Base-by-base conservation (phyloP, 306 rosid genomes). In the Vigna hirtella region DNA sequence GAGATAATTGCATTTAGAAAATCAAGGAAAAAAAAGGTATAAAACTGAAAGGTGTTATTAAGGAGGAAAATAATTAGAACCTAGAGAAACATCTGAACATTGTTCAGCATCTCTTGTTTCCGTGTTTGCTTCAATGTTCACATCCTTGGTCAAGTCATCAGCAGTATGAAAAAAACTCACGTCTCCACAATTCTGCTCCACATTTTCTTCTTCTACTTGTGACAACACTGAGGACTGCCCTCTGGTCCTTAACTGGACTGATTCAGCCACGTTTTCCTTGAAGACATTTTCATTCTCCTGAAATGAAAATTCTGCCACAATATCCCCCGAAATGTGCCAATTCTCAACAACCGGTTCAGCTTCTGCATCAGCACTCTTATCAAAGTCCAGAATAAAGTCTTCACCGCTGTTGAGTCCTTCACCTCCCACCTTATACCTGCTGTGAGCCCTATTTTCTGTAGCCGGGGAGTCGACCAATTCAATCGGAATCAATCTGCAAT, bases 311-410 rank as follows among this genome's bases (percentile, higher is more conserved):
- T 75, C 73, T 4, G 85, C 73, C 81, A 74, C 73, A 64, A 34
- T 68, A 55, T 86, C 90, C 34, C 83, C 87, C 38, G 90, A 86
- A 83, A 89, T 75, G 69, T 81, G 88, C 98, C 97, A 95, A 73
- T 78, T 91, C 83, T 89, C 97, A 10, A 56, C 64, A 56, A 90
- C 83, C 5, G 87, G 89, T 43, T 87, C 78, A n/a, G 82, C 74
- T 78, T 81, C 86, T 18, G 87, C 78, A 84, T 77, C 79, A 51
- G 80, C 30, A 38, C 53, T 51, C 87, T 77, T 79, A 68, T 82
- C 95, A 79, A 92, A 92, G 66, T 95, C 99, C 83, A 92, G 83
- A 83, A 95, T 89, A 58, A 95, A 88, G 89, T 91, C 99, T 79
- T 83, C 83, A 53, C 51, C 67, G 13, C 66, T 73, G 28, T 72